A percentile compares a stretch with the other conserved stretches of the same genome.
phyloP scores from a whole-genome alignment of 2,329 filamentous ascomycete species.

The Elsinoe australis region DNA sequence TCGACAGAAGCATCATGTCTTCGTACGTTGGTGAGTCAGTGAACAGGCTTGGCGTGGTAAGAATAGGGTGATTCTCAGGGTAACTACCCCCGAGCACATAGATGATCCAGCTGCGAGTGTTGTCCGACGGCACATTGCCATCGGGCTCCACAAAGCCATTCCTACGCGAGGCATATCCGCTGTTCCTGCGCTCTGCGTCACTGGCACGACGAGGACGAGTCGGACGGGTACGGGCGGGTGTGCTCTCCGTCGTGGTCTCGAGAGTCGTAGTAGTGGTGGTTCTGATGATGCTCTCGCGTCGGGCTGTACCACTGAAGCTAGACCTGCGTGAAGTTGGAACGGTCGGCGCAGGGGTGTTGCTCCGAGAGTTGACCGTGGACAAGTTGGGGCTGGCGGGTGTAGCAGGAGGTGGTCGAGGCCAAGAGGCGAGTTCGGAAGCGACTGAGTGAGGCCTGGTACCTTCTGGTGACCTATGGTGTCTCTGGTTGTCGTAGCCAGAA shows the following conservation, averaged over 20 bases:
- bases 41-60: conserved; percentile 62
- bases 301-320: conserved; percentile 19
- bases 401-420: conserved; percentile 51
- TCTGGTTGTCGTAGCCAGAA: conserved; percentile 46
- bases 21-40: conserved; percentile 65
- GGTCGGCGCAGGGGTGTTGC: conserved; percentile 22
- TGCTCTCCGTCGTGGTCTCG: conserved; percentile 36
- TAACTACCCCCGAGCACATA: conserved; percentile 64
- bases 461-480: conserved; percentile 44
- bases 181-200: conserved; percentile 48
- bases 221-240: conserved; percentile 28
- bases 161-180: conserved; percentile 39
- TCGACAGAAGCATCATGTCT: conserved; percentile 63
- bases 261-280: conserved; percentile 23
- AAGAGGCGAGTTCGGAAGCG: conserved; percentile 49
- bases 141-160: conserved; percentile 56
- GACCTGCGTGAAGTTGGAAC: conserved; percentile 17
- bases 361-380: conserved; percentile 47
- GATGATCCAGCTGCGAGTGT: conserved; percentile 61
- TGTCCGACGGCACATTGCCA: conserved; percentile 46
- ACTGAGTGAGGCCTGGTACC: conserved; percentile 37
- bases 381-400: conserved; percentile 54
- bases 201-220: conserved; percentile 49
- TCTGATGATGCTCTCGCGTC: conserved; percentile 36
- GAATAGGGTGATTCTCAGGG: conserved; percentile 61